Percentiles rank a stretch among this genome's conserved stretches.
Evolutionary conservation across 305 asterid species (phyloP).

Genomic region (Striga hermonthica): DNA sequence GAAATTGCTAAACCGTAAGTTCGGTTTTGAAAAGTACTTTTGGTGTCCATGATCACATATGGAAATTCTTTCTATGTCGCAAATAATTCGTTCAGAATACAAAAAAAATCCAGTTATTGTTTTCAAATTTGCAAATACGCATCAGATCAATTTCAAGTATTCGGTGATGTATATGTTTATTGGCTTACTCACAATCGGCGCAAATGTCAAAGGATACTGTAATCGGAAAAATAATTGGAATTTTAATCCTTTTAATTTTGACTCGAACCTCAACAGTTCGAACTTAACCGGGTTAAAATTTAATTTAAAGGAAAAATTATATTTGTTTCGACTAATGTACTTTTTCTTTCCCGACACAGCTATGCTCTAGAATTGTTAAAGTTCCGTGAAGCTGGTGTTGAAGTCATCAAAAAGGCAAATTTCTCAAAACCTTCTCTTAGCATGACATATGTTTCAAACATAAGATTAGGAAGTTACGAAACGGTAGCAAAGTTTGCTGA

Average conservation of each 20-base stretch:
- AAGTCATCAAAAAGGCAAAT: constrained; percentile 73
- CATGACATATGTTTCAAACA: neutral
- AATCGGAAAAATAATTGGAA: neutral
- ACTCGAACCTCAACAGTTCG: neutral
- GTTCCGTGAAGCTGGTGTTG: constrained; percentile 93
- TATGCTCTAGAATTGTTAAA: constrained; percentile 85
- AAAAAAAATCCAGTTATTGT: neutral
- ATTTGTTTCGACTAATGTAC: neutral
- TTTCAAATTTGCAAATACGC: neutral
- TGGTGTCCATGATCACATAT: neutral
- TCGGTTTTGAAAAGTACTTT: neutral
- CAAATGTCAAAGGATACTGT: neutral
- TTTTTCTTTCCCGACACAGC: constrained; percentile 44
- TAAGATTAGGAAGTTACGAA: neutral
- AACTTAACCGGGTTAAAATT: neutral
- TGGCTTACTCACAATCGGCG: neutral
- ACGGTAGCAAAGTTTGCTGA: constrained; percentile 13
- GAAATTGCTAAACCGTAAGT: constrained; percentile 98
- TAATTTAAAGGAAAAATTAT: neutral
- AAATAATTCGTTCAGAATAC: too few species aligned
- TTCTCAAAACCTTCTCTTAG: constrained; percentile 4
- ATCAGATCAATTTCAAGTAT: neutral
- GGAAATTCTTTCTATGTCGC: neutral
- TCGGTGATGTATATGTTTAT: neutral
- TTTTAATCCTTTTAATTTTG: neutral